A percentile compares a stretch with the other conserved stretches of the same genome.
Conservation (phyloP, 1,284 basidiomycete genomes). For the Moniliophthora roreri region DNA sequence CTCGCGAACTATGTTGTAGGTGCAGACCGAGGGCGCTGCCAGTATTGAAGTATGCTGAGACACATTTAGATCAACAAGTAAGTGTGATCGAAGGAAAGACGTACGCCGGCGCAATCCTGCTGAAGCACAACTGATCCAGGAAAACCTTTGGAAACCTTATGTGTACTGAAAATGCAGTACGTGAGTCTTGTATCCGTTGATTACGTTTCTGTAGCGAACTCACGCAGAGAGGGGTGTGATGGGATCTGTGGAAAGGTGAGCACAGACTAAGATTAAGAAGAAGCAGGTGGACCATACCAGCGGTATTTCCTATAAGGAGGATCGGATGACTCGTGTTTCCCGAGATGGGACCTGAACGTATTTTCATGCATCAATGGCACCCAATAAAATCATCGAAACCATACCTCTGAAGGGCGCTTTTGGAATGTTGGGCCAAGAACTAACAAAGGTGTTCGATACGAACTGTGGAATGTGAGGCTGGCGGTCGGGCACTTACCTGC, state of each 20-base stretch:
- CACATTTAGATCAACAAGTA: neutral
- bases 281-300: constrained; percentile 6
- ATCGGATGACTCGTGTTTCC: constrained; percentile 16
- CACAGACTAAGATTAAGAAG: neutral
- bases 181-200: neutral
- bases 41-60: constrained; percentile 14
- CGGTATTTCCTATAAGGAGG: constrained; percentile 14
- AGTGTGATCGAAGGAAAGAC: neutral
- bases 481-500: constrained; percentile 11
- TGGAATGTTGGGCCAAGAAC: constrained; percentile 16
- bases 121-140: constrained; percentile 15
- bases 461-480: neutral
- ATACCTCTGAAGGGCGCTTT: constrained; percentile 16
- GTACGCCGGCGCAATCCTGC: constrained; percentile 14
- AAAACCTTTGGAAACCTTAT: constrained; percentile 8
- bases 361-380: neutral
- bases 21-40: constrained; percentile 15
- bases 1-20: constrained; percentile 7
- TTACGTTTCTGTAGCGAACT: neutral
- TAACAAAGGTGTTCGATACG: neutral
- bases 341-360: constrained; percentile 8
- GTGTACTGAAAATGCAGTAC: neutral
- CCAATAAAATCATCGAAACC: neutral
- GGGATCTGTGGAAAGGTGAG: constrained; percentile 5
- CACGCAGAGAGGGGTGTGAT: constrained; percentile 6